Evolutionary conservation across 345 rosid species (phyloP).

Genomic region (Camelina hispida): DNA sequence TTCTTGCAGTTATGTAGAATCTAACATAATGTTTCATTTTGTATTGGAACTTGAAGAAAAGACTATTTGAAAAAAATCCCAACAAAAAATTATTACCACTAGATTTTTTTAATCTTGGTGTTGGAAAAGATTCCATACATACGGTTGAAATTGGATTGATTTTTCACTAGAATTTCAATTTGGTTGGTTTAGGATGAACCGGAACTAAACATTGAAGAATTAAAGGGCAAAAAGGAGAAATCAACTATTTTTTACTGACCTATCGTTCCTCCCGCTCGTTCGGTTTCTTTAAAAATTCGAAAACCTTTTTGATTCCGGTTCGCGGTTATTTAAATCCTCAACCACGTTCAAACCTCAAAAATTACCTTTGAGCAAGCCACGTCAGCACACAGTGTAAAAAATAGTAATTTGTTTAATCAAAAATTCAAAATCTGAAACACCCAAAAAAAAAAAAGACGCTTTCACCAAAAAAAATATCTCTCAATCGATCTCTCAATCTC

Average conservation of each 20-base stretch:
- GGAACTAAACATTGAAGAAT: background rate
- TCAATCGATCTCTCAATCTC: conserved; percentile 34
- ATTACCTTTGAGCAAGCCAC: conserved; percentile 9
- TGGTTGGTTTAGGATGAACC: conserved; percentile 13
- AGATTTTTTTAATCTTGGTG: too few species aligned
- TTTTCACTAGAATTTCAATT: background rate
- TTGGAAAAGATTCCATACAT: too few species aligned
- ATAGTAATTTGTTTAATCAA: conserved; percentile 6
- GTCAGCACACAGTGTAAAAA: conserved; percentile 35
- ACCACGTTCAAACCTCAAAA: conserved; percentile 28
- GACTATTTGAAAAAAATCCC: background rate
- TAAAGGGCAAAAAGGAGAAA: conserved; percentile 13
- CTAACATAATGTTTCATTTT: background rate
- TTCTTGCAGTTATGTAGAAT: background rate
- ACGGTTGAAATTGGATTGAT: too few species aligned
- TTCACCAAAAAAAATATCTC: conserved; percentile 21
- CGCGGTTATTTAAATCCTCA: conserved; percentile 31
- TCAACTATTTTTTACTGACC: conserved; percentile 2
- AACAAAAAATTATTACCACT: background rate
- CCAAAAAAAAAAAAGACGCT: background rate
- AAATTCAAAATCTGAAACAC: conserved; percentile 37
- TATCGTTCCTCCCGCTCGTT: conserved; percentile 39
- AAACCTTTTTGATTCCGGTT: conserved; percentile 20
- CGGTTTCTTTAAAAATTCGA: conserved; percentile 24
- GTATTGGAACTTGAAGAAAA: background rate